Evolutionary conservation across 2,329 filamentous ascomycete genomes (phyloP), one percentile per base, ranked within the genome.

Genomic region (Plectosphaerella sp.): DNA sequence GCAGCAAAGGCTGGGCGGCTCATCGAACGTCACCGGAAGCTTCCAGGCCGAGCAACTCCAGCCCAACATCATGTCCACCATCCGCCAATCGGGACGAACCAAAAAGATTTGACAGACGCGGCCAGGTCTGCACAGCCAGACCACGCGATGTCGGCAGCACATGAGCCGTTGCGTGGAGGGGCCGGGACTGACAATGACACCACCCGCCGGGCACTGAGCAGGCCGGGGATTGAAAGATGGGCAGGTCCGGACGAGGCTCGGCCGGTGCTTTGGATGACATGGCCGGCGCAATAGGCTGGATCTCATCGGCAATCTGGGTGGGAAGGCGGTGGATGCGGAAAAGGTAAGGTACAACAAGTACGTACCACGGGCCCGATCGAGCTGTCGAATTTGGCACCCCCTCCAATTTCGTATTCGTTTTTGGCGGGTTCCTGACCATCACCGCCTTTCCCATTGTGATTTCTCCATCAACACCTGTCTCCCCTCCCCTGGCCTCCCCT

Each of bases 351-450:
- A 33, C 28, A n/a, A n/a, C n/a, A n/a, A n/a, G 28, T 33, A 33
- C 28, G 8, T 33, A 3, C 8, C 8, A 12, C 8, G 28, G 28
- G 28, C 28, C 8, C 11, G 28, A 33, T 33, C 28, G 28, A 33
- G 28, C 28, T 12, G 28, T 33, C 41, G 18, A 12, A 20, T 43
- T 43, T 43, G 41, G 42, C 41, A 24, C 45, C 47, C 49, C 51
- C 49, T 52, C 49, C 52, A 42, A 41, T 10, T 52, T 56, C 54
- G 52, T 56, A 56, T 56, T 56, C 54, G 52, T 39, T 45, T 54
- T 54, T 36, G 22, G 14, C 15, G 5, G 15, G 41, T 8, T 18
- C 41, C 41, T 18, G n/a, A 20, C 18, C 10, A 20, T 43, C 41
- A 43, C 41, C 41, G 41, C n/a, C 28, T 33, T 33, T 33, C 28